phyloP scores from a whole-genome alignment of 2,329 filamentous ascomycete genomes.

The Cercospora nicotianae region DNA sequence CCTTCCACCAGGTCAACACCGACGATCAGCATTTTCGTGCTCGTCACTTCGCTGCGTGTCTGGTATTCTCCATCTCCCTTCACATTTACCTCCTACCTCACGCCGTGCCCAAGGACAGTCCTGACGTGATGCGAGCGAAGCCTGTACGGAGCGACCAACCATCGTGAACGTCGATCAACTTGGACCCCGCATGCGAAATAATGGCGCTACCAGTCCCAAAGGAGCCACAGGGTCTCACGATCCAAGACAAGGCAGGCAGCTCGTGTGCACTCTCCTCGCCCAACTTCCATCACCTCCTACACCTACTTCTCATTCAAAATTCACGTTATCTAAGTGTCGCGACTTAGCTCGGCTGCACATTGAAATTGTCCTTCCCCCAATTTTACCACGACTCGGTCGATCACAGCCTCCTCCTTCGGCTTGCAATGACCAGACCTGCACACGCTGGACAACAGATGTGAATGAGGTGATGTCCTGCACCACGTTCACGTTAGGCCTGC shows the following conservation, averaged over 20 bases:
- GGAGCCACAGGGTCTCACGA: conserved; percentile 1
- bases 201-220: not conserved
- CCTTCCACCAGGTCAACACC: not conserved
- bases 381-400: not conserved
- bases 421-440: not conserved
- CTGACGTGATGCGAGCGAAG: not conserved
- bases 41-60: not conserved
- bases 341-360: not conserved
- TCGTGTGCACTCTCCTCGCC: conserved; percentile 1
- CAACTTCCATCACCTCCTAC: not conserved
- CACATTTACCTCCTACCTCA: not conserved
- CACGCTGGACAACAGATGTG: not conserved
- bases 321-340: not conserved
- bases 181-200: not conserved
- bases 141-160: not conserved
- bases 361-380: not conserved
- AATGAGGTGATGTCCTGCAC: conserved; percentile 11
- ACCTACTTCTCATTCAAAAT: not conserved
- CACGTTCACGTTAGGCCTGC: not conserved
- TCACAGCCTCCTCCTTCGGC: not conserved
- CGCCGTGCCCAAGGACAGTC: not conserved
- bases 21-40: not conserved
- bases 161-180: not conserved
- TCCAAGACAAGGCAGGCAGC: not conserved
- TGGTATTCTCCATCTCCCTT: not conserved